Conservation (phyloP, 2,329 filamentous ascomycete species). For the Cordyceps fumosorosea region DNA sequence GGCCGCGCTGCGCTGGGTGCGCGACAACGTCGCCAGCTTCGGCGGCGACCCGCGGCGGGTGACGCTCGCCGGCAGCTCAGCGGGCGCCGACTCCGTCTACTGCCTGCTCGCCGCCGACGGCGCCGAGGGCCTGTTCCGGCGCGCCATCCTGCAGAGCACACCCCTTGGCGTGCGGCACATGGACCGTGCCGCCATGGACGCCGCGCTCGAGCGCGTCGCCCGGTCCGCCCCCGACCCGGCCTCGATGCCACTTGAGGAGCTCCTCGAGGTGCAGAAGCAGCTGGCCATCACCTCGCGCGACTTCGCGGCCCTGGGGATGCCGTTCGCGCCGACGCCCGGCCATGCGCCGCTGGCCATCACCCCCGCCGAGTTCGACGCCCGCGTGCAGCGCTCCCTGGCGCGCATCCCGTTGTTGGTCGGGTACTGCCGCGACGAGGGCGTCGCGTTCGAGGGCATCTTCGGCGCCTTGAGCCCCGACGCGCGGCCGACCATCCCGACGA, state of each 20-base stretch:
- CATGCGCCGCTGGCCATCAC: slow-evolving; percentile 8
- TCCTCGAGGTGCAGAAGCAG: slow-evolving; percentile 12
- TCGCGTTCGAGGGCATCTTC: slow-evolving; percentile 5
- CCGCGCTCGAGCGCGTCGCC: background rate
- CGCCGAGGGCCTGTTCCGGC: slow-evolving; percentile 13
- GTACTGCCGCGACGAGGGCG: slow-evolving; percentile 10
- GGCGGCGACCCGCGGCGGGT: slow-evolving; percentile 58
- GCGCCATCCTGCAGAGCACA: slow-evolving; percentile 16
- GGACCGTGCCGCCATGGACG: slow-evolving; percentile 11
- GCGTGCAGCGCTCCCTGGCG: background rate
- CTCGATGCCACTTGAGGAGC: background rate
- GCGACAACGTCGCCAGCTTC: slow-evolving; percentile 57
- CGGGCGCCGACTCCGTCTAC: slow-evolving; percentile 45
- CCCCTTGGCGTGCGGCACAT: slow-evolving; percentile 12
- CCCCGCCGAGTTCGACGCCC: background rate
- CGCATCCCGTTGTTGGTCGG: slow-evolving; percentile 9
- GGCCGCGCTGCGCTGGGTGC: slow-evolving; percentile 53
- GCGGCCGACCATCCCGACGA: background rate
- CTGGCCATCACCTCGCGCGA: slow-evolving; percentile 3
- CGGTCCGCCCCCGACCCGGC: background rate
- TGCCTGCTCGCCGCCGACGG: slow-evolving; percentile 14
- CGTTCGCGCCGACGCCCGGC: slow-evolving; percentile 12
- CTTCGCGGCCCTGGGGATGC: slow-evolving; percentile 5
- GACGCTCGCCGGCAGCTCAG: slow-evolving; percentile 56
- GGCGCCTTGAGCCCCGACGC: background rate